Base-by-base conservation (phyloP, 495 filamentous ascomycete species). In the Penicillium roqueforti region DNA sequence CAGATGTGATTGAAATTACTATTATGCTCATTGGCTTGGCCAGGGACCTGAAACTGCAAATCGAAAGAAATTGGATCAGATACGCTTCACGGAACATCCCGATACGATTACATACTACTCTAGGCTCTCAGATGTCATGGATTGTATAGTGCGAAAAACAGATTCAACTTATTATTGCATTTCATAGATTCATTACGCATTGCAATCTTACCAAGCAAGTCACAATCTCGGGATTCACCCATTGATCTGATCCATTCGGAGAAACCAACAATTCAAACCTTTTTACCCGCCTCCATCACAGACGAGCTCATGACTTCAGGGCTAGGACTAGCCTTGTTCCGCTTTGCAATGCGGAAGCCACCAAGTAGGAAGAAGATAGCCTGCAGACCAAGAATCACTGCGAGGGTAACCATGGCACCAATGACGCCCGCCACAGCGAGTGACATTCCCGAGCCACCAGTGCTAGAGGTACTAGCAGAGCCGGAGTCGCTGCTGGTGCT, bases 321-420 rank as follows among this genome's bases (percentile, higher is more conserved):
- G 13, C 40, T 42, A 47, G 18, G 40, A 13, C 40, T 42, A 47
- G 18, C 45, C 50, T 54, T 62, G 43, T 47, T 56, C 6, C 64
- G 59, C 56, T 65, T 67, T 3, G 59, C 43, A 31, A 67, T 60
- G 42, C 59, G 59, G 61, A 67, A 67, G 41, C 64, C 64, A 57
- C 64, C 61, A 14, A 67, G 49, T 31, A 80, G 47, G 68, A 80
- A 63, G 39, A 78, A 64, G 29, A 79, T 59, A 28, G 69, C 75
- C 62, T 77, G 70, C 11, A 75, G 41, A 2, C 74, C 79, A 47
- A 83, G 56, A 10, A 83, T 60, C 0, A 83, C 74, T 9, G 70
- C 83, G 31, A 86, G 66, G 4, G 82, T 84, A 1, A 86, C 81
- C 63, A 84, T 74, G 8, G 83, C 84, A 18, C 83, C 84, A 67